Percentiles rank a stretch among this genome's conserved stretches.
phyloP scores from a whole-genome alignment of 768 basidiomycete genomes.

The Mycena crocata region DNA sequence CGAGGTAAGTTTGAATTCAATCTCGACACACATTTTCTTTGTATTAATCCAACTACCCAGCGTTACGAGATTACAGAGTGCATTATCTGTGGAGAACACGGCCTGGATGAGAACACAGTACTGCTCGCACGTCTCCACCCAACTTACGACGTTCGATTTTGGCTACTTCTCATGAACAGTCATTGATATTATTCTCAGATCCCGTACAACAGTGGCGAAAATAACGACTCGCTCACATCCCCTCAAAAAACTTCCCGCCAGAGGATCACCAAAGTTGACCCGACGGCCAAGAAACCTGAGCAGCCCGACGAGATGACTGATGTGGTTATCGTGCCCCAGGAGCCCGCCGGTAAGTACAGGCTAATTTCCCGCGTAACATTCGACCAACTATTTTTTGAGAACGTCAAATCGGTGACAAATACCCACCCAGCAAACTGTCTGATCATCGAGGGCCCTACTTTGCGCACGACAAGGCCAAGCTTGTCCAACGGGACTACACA shows the following conservation, averaged over 20 bases:
- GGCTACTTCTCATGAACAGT: neutral
- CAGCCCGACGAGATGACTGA: neutral
- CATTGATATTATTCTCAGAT: neutral
- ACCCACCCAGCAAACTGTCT: neutral
- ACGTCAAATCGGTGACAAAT: neutral
- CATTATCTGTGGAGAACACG: neutral
- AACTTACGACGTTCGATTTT: neutral
- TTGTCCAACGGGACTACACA: neutral
- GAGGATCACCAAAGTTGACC: neutral
- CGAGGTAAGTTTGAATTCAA: neutral
- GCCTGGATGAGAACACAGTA: neutral
- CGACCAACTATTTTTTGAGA: neutral
- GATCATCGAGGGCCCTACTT: neutral
- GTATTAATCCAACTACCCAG: neutral
- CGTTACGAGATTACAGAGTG: neutral
- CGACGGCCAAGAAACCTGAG: neutral
- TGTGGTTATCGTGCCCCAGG: neutral
- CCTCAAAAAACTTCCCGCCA: neutral
- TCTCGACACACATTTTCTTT: neutral
- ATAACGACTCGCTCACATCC: neutral
- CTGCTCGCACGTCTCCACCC: neutral
- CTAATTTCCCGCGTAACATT: neutral
- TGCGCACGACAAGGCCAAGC: neutral
- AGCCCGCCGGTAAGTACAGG: neutral
- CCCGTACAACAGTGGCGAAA: neutral